Evolutionary conservation across 2,329 filamentous ascomycete genomes (phyloP).

Genomic region (Ophiocordyceps camponoti-leonardi): DNA sequence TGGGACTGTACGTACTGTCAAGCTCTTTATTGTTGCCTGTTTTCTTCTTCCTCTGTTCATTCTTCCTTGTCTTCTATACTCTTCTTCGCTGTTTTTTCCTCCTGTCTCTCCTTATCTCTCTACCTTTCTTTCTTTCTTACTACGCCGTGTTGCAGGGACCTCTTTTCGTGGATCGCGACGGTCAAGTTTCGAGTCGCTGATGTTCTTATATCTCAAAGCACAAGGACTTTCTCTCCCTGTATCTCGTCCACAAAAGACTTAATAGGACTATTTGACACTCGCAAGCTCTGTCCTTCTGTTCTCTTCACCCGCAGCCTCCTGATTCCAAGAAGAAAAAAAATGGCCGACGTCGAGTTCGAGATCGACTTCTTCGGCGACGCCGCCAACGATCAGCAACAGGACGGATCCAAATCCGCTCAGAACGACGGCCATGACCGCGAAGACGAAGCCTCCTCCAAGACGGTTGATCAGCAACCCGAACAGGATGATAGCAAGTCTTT

Average conservation of each 20-base stretch:
- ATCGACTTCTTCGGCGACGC: constrained; percentile 56
- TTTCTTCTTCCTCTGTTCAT: constrained; percentile 7
- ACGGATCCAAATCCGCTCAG: constrained; percentile 20
- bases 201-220: constrained; percentile 1
- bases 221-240: constrained; percentile 1
- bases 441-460: constrained; percentile 20
- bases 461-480: constrained; percentile 10
- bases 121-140: background rate
- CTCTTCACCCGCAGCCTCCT: background rate
- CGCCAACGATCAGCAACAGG: constrained; percentile 23
- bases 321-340: constrained; percentile 14
- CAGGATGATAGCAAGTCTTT: constrained; percentile 6
- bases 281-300: background rate
- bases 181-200: constrained; percentile 5
- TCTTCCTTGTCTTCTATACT: constrained; percentile 5
- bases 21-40: constrained; percentile 11
- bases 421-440: constrained; percentile 14
- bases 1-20: constrained; percentile 39
- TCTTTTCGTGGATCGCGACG: constrained; percentile 3
- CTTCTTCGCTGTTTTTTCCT: background rate
- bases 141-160: background rate
- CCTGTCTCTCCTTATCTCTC: background rate
- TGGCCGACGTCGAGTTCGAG: constrained; percentile 57
- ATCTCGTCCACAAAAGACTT: constrained; percentile 3
- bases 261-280: constrained; percentile 3